Evolutionary conservation across 2,329 filamentous ascomycete genomes (phyloP), one percentile per base, ranked within the genome.

Genomic region (Westerdykella ornata): DNA sequence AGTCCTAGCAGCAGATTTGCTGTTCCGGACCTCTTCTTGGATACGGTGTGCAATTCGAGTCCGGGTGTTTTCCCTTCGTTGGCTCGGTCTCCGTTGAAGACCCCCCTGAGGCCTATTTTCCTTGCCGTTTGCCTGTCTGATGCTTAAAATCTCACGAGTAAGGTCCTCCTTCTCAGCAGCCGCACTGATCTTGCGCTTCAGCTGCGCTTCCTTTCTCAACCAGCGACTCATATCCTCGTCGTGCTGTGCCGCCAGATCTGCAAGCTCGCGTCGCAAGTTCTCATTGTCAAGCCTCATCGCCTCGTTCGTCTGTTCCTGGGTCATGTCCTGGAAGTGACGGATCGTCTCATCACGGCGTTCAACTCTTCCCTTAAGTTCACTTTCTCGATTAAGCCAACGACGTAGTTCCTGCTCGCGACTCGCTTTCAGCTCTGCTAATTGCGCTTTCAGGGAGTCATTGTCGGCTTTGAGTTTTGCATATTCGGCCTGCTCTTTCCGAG

Each of bases 361-460:
- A 17, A 68, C 54, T 33, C 54, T 51, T 15, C 52, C 49, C 39
- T 60, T 59, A 16, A 68, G 35, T 8, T 60, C 49, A 12, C 58
- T 49, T 43, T 67, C 62, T 13, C 56, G 54, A 12, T 48, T 51
- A 26, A 50, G 41, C 62, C 63, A 66, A 9, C 56, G 59, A 41
- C 54, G 56, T 14, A 52, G 40, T 19, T 68, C 66, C 19, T 77
- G 71, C 42, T 83, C 75, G 11, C 92, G 72, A 43, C 88, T 85
- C 36, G 80, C 75, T 54, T 84, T 82, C 8, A 92, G 72, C 38
- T 84, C 82, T 35, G 84, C 77, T 38, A 94, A 79, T 60, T 92
- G 85, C n/a, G 77, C 75, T 46, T 72, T 78, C 38, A 94, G 70
- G 6, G 81, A 68, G 9, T 77, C 77, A 58, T 90, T 84, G 53